Evolutionary conservation across 2,329 filamentous ascomycete genomes (phyloP).

Genomic region (Hymenoscyphus repandus): DNA sequence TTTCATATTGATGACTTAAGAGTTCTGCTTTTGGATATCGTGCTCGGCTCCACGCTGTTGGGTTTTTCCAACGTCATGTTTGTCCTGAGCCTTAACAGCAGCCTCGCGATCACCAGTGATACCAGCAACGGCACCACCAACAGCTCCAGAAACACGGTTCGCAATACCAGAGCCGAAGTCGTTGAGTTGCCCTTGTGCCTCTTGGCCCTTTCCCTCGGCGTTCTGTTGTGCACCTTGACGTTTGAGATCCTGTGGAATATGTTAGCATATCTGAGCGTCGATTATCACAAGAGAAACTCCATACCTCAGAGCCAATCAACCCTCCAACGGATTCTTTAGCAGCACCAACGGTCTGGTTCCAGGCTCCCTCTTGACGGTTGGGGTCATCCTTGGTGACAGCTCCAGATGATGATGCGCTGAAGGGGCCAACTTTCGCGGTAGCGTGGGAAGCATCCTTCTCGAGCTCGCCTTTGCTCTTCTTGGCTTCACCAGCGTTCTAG

Average conservation of each 20-base stretch:
- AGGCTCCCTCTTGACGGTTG: slow-evolving; percentile 66
- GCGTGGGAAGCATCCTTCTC: slow-evolving; percentile 73
- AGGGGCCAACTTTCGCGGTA: slow-evolving; percentile 66
- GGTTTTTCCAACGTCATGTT: slow-evolving; percentile 78
- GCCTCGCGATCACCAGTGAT: slow-evolving; percentile 65
- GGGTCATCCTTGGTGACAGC: slow-evolving; percentile 67
- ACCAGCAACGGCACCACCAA: slow-evolving; percentile 67
- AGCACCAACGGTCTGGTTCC: slow-evolving; percentile 85
- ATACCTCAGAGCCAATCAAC: slow-evolving; percentile 65
- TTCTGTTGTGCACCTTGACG: slow-evolving; percentile 73
- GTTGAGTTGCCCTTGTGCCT: slow-evolving; percentile 74
- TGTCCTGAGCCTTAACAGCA: slow-evolving; percentile 58
- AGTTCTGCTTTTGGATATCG: slow-evolving; percentile 62
- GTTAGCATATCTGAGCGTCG: not conserved
- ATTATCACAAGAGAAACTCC: slow-evolving; percentile 15
- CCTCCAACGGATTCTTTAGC: slow-evolving; percentile 79
- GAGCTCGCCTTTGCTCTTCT: slow-evolving; percentile 60
- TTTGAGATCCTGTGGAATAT: slow-evolving; percentile 54
- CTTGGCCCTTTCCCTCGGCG: slow-evolving; percentile 69
- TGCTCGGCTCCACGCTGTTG: slow-evolving; percentile 76
- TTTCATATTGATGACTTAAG: slow-evolving; percentile 7
- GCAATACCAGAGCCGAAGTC: slow-evolving; percentile 66
- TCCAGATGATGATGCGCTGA: slow-evolving; percentile 64
- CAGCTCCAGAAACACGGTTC: slow-evolving; percentile 62
- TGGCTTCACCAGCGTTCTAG: slow-evolving; percentile 30